phyloP scores from a whole-genome alignment of 2,329 filamentous ascomycete species.

The Ampelomyces quisqualis region DNA sequence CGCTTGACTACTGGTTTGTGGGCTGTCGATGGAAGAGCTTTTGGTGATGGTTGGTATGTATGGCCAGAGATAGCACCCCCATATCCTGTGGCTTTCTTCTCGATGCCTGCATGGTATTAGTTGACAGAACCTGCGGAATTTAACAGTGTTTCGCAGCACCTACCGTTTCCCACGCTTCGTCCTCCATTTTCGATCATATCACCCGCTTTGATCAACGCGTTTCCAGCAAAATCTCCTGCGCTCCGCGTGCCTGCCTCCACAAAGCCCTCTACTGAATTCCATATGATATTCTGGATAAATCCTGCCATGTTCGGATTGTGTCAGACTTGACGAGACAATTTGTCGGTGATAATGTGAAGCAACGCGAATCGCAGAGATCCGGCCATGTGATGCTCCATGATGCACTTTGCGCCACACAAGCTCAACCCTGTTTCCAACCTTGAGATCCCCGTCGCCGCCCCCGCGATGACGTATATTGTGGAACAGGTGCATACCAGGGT shows the following conservation, averaged over 20 bases:
- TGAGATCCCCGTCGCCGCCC: conserved; percentile 15
- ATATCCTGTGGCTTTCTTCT: conserved; percentile 34
- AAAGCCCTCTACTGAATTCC: conserved; percentile 42
- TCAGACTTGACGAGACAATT: neutral
- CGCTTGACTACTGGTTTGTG: conserved; percentile 35
- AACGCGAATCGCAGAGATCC: conserved; percentile 2
- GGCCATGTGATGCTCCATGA: conserved; percentile 19
- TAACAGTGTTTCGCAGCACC: conserved; percentile 3
- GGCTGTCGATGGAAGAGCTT: conserved; percentile 34
- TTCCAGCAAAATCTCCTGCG: conserved; percentile 42
- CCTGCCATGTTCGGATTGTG: conserved; percentile 20
- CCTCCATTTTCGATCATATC: conserved; percentile 41
- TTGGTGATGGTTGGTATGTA: conserved; percentile 27
- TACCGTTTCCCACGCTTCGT: conserved; percentile 36
- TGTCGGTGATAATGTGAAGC: neutral
- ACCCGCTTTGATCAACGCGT: conserved; percentile 42
- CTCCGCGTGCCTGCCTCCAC: conserved; percentile 41
- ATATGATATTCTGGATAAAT: conserved; percentile 43
- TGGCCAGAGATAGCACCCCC: conserved; percentile 34
- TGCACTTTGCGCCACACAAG: conserved; percentile 20
- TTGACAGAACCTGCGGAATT: neutral
- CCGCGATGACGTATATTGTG: conserved; percentile 35
- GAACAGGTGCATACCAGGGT: conserved; percentile 16
- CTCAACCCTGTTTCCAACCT: conserved; percentile 27
- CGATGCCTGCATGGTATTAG: conserved; percentile 20